These are phyloP conservation scores for Penicillium macrosclerotiorum DNA, from an alignment of 495 filamentous ascomycete genomes.

Conservation along the genomic window DNA sequence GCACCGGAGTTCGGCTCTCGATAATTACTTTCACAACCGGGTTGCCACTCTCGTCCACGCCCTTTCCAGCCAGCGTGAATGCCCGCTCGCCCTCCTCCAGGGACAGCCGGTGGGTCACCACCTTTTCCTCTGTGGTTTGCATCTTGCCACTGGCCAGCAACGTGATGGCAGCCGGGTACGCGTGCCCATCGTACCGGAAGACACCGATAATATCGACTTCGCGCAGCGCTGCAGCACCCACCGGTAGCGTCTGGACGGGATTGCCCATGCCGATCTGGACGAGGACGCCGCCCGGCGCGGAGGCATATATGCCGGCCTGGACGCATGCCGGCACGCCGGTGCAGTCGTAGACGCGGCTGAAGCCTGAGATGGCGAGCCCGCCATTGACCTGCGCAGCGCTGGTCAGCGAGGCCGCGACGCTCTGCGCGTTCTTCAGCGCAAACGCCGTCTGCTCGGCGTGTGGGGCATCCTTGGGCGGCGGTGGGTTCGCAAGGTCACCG, in stretches of 20 bases:
- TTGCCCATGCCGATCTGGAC: slow-evolving; percentile 95
- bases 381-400: slow-evolving; percentile 41
- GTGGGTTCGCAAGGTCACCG: slow-evolving; percentile 31
- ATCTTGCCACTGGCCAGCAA: slow-evolving; percentile 62
- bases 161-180: slow-evolving; percentile 78
- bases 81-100: slow-evolving; percentile 66
- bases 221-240: slow-evolving; percentile 78
- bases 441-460: slow-evolving; percentile 41
- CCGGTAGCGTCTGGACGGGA: slow-evolving; percentile 80
- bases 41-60: slow-evolving; percentile 70
- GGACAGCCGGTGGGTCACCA: slow-evolving; percentile 75
- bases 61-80: slow-evolving; percentile 78
- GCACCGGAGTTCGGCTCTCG: slow-evolving; percentile 32
- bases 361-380: slow-evolving; percentile 43
- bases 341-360: slow-evolving; percentile 84
- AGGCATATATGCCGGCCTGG: slow-evolving; percentile 82
- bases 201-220: slow-evolving; percentile 93
- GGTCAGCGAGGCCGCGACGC: slow-evolving; percentile 42
- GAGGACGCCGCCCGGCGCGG: slow-evolving; percentile 73
- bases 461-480: slow-evolving; percentile 36
- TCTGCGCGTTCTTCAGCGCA: slow-evolving; percentile 38
- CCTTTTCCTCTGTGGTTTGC: slow-evolving; percentile 49
- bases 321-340: slow-evolving; percentile 86
- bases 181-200: slow-evolving; percentile 80
- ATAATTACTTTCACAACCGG: slow-evolving; percentile 86